Evolutionary conservation across 305 asterid species (phyloP).

Genomic region (Fraxinus platypoda): DNA sequence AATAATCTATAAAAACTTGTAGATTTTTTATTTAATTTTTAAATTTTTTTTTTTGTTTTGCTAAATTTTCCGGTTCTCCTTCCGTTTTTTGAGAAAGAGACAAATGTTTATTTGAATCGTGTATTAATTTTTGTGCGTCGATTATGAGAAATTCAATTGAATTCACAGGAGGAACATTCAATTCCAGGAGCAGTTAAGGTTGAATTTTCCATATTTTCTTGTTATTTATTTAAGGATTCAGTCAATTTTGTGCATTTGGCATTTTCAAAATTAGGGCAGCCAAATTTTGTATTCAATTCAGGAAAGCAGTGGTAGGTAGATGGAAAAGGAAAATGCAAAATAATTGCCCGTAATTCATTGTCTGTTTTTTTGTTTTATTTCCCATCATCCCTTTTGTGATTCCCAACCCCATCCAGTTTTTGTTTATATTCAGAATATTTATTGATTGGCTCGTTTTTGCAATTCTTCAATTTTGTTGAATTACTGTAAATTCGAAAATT

Average conservation of each 20-base stretch:
- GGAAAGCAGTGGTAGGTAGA: neutral
- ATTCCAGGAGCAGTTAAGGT: slow-evolving; percentile 1
- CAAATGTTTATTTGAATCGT: neutral
- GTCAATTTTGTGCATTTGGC: slow-evolving; percentile 4
- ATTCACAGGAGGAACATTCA: neutral
- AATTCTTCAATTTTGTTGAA: neutral
- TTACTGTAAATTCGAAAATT: neutral
- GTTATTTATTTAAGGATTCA: slow-evolving; percentile 12
- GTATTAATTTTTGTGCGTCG: neutral
- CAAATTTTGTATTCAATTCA: neutral
- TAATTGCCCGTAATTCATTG: slow-evolving; percentile 30
- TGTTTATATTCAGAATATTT: neutral
- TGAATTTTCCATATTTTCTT: slow-evolving; percentile 1
- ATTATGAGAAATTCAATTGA: slow-evolving; percentile 5
- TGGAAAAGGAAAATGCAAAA: neutral
- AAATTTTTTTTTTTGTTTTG: neutral
- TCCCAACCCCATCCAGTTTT: slow-evolving; percentile 3
- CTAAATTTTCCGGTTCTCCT: neutral
- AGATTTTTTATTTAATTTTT: neutral
- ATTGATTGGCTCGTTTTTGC: neutral
- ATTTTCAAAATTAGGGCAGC: slow-evolving; percentile 1
- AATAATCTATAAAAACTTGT: neutral
- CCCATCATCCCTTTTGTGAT: neutral
- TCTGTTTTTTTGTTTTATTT: slow-evolving; percentile 10
- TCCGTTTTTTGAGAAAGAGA: neutral